Evolutionary conservation across 225 moss, liverwort and hornwort genomes (phyloP).

Genomic region (Rhytidiadelphus loreus): DNA sequence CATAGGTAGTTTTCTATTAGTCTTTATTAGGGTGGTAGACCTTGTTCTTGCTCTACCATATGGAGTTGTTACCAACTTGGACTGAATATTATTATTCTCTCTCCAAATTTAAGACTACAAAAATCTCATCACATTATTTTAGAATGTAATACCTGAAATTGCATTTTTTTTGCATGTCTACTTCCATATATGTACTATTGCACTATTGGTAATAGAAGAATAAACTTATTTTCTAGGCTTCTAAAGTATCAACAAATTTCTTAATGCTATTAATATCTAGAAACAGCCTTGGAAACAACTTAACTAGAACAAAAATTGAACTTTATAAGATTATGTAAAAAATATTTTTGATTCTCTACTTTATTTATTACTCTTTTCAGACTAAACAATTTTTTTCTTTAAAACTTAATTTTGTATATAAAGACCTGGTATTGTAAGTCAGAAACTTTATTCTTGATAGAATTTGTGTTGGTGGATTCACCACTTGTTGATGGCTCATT

Average conservation of each 20-base stretch:
- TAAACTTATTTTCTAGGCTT: not conserved
- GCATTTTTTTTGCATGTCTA: fast-evolving
- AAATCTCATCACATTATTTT: too few relatives aligned
- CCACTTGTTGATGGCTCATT: not conserved
- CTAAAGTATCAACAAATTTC: not conserved
- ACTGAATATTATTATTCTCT: not conserved
- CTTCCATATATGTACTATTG: fast-evolving
- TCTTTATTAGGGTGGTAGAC: not conserved
- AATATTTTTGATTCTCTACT: not conserved
- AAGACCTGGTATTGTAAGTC: constrained; percentile 57
- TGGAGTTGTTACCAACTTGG: not conserved
- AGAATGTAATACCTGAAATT: not conserved
- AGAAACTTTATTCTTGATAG: constrained; percentile 25
- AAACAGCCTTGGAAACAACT: not conserved
- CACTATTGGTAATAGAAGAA: not conserved
- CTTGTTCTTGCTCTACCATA: not conserved
- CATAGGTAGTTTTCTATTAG: too few relatives aligned
- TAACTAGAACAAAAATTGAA: too few relatives aligned
- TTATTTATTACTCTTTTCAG: fast-evolving
- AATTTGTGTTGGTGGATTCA: constrained; percentile 1
- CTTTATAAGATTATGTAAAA: not conserved
- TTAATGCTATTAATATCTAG: too few relatives aligned
- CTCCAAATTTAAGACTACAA: not conserved
- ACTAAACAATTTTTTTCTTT: not conserved
- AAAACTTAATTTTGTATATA: not conserved